Base-by-base conservation (phyloP, 2,329 filamentous ascomycete species). In the Amesomyces nigricolor region DNA sequence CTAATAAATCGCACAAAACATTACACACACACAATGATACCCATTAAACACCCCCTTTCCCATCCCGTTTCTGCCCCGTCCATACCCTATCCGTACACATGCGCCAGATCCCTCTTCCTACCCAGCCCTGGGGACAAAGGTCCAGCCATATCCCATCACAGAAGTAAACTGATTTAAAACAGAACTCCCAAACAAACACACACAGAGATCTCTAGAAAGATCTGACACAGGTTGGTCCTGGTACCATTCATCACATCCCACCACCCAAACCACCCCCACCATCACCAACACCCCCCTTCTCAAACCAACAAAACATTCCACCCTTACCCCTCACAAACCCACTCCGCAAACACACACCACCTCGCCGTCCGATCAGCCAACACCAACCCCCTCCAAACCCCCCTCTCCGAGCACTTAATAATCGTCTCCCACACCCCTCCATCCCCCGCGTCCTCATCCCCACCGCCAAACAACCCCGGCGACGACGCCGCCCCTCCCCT, bases 301-400 rank as follows among this genome's bases (percentile, higher is more conserved):
- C 39, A 56, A 29, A 17, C 17, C 49, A 52, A 54, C 39, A 26
- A 26, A 45, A 14, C 29, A 17, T 13, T 13, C 52, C 51, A 63
- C 2, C 61, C 61, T 52, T 64, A 63, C 2, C 61, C 62, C 53
- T 65, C 70, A 65, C 86, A 88, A 59, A 82, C 75, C 89, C 89
- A 95, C 74, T 95, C 89, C 0, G 88, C 88, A 76, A 94, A 94
- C n/a, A 95, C 89, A 67, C 89, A 94, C 89, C 89, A 95, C 63
- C 89, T 78, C 44, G 89, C 89, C 58, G 86, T 91, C 52, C 89
- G 80, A 72, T 95, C 89, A 6, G 89, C 89, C 54, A 94, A 75
- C 43, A 95, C 89, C 58, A 95, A 72, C 1, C 88, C 89, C 61
- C 89, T 79, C 89, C 89, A 95, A 14, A 85, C 80, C 2, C 89